Evolutionary conservation across 1,284 basidiomycete species (phyloP).

Genomic region (Cryptococcus floricola): DNA sequence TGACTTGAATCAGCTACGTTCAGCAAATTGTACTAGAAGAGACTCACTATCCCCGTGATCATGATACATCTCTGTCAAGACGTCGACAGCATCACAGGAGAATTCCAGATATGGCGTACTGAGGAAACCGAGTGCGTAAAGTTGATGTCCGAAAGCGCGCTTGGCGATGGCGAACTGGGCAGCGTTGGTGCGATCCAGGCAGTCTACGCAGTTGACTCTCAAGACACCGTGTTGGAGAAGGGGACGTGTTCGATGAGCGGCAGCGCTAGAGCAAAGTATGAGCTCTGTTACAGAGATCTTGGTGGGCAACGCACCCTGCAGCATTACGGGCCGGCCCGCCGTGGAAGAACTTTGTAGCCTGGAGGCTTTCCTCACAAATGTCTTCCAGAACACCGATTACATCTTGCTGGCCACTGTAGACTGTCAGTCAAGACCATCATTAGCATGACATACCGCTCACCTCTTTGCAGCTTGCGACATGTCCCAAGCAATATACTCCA

Average conservation of each 20-base stretch:
- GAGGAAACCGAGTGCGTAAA: slow-evolving; percentile 88
- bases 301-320: slow-evolving; percentile 19
- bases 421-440: neutral
- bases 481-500: slow-evolving; percentile 93
- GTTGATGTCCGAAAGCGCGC: slow-evolving; percentile 87
- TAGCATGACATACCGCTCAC: slow-evolving; percentile 15
- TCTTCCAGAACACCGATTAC: slow-evolving; percentile 95
- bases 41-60: slow-evolving; percentile 85
- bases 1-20: slow-evolving; percentile 40
- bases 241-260: slow-evolving; percentile 63
- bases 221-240: slow-evolving; percentile 86
- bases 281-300: neutral
- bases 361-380: slow-evolving; percentile 88
- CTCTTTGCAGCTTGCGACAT: slow-evolving; percentile 85
- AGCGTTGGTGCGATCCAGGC: slow-evolving; percentile 94
- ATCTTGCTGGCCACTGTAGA: slow-evolving; percentile 80
- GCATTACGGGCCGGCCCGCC: slow-evolving; percentile 48
- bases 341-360: slow-evolving; percentile 92
- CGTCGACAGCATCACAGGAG: slow-evolving; percentile 93
- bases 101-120: slow-evolving; percentile 80
- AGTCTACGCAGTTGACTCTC: slow-evolving; percentile 91
- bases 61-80: slow-evolving; percentile 99
- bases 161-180: slow-evolving; percentile 98
- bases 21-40: neutral
- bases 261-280: slow-evolving; percentile 18